Evolutionary conservation across 2,329 filamentous ascomycete species (phyloP).

Genomic region (Plectosphaerella cucumerina): DNA sequence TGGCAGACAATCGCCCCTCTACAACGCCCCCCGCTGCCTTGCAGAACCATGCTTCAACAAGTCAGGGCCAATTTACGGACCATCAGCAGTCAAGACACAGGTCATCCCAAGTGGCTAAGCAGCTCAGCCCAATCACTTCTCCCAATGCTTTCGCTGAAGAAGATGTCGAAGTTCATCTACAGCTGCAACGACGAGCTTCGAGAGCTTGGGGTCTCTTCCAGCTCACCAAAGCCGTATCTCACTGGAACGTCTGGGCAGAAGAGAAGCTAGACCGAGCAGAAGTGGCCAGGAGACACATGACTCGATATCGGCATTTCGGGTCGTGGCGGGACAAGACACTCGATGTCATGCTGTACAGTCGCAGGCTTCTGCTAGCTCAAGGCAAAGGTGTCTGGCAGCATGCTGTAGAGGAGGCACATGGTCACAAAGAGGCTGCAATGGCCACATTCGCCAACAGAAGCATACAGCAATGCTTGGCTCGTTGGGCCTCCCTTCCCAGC

Average conservation of each 20-base stretch:
- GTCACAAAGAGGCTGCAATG: too few species aligned
- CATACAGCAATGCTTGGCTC: too few species aligned
- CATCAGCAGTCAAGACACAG: not conserved
- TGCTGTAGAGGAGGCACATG: too few species aligned
- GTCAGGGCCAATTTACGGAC: too few species aligned
- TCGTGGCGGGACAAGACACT: conserved; percentile 14
- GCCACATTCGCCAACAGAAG: too few species aligned
- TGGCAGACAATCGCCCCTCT: too few species aligned
- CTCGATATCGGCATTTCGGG: conserved; percentile 44
- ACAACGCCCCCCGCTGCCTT: too few species aligned
- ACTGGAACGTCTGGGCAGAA: conserved; percentile 62
- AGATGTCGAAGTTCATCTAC: not conserved
- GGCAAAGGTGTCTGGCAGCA: too few species aligned
- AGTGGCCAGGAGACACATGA: conserved; percentile 64
- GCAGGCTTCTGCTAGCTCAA: conserved; percentile 1
- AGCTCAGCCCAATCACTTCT: not conserved
- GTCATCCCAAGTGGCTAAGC: too few species aligned
- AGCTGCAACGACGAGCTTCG: conserved; percentile 2
- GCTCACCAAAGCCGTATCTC: conserved; percentile 13
- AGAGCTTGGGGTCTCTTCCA: conserved; percentile 9
- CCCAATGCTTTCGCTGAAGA: too few species aligned
- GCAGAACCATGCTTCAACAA: too few species aligned
- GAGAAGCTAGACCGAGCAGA: conserved; percentile 64
- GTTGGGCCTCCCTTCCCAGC: too few species aligned
- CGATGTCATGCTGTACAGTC: conserved; percentile 4